Base-by-base conservation (phyloP, 495 filamentous ascomycete species). In the Penicillium ochrochloron region DNA sequence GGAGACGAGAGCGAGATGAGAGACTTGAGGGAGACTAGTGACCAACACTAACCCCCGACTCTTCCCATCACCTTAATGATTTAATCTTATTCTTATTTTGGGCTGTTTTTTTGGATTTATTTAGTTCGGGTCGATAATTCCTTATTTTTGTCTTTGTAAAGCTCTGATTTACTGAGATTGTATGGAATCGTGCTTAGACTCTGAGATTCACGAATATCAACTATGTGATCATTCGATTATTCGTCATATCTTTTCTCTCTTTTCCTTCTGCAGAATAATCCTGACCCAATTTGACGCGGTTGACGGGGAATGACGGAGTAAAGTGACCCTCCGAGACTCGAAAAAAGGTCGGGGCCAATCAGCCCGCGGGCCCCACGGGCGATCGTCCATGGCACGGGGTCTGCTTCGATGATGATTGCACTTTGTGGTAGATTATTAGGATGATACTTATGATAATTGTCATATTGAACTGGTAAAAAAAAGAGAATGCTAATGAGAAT, bases 321-420 rank as follows among this genome's bases (percentile, higher is more conserved):
- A 31, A 53, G 31, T 61, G 46, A 54, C 50, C 59, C 59, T 61
- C 48, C 59, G 59, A 41, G 41, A 17, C 58, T 41, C 56, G 53
- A 37, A 56, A 37, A 37, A 37, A 37, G 12, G 31, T 14, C 53
- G 53, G 53, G 37, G 25, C 56, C 39, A 59, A 59, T 59, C 39
- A 59, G 1, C n/a, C 48, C 37, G 53, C 50, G 41, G 68, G 68
- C 65, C 67, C 68, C 68, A 70, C 65, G 17, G 27, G 59, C 42
- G 61, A 72, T 72, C 64, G 62, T 59, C 69, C 66, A 68, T 68
- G 68, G 66, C 61, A 67, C 64, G 56, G 61, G 25, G 51, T 58
- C 15, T 46, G 52, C 33, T 70, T 70, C 65, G 65, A 70, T 70
- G 57, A 66, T 70, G 66, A 65, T 63, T 65, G 53, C 57, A 69